Evolutionary conservation across 2,329 filamentous ascomycete species (phyloP), one percentile per base, ranked within the genome.

Genomic region (Scytalidium lignicola): DNA sequence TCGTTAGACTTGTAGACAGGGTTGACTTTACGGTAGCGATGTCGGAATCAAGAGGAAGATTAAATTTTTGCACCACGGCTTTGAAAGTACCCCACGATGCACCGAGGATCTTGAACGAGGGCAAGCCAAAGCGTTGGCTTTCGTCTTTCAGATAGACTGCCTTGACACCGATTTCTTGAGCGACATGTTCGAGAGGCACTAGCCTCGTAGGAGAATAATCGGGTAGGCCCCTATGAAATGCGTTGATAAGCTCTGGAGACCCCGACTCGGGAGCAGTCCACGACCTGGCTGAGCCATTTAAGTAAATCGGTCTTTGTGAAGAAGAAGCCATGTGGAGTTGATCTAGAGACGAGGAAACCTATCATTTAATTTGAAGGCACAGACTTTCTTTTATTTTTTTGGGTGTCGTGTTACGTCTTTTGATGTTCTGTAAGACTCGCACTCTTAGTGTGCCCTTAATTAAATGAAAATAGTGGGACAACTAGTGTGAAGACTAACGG

Each of bases 61-160:
- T 64, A 0, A 82, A 64, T 7, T 67, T 63, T 1, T 67, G 60
- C 0, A 69, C 62, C 6, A 88, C 60, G 13, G 83, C 79, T 6
- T 78, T 75, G 57, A 80, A 84, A 2, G 79, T 74, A 0, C 79
- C 86, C 86, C 86, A 92, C 1, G 84, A 87, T 1, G 88, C 87
- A 18, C 88, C 88, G 0, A 91, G 75, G 41, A 91, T 87, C 65
- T 93, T 93, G 73, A 91, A 92, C 0, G 86, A 78, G 0, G 85
- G 85, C 1, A 91, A 72, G 0, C 83, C 82, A 32, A 89, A 79
- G 4, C 87, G 77, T 47, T 68, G 71, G 22, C 78, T 82, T 64
- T 92, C 87, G 58, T 90, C 80, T 61, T 92, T 92, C 54, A 90
- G 60, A 32, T 83, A 74, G 3, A 91, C 71, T 4, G 73, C 68